These are phyloP conservation scores for Aspergillus floridensis DNA, from an alignment of 2,329 filamentous ascomycete species.

Conservation along the genomic window DNA sequence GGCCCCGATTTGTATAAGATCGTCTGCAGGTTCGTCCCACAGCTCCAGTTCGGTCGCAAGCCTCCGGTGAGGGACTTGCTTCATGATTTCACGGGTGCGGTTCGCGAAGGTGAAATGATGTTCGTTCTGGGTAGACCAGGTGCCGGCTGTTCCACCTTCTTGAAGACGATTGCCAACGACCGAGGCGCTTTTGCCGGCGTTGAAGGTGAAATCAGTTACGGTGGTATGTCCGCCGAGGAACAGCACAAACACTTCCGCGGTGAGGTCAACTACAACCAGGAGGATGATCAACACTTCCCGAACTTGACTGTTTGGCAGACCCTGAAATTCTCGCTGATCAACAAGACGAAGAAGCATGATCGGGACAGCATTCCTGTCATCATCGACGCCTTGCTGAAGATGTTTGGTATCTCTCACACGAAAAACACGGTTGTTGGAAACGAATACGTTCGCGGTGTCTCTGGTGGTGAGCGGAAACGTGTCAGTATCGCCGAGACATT, in stretches of 20 bases:
- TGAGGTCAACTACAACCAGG: conserved; percentile 74
- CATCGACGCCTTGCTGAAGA: conserved; percentile 67
- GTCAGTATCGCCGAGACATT: conserved; percentile 76
- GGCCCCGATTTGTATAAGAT: conserved; percentile 73
- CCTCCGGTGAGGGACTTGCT: conserved; percentile 57
- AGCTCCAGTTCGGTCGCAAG: conserved; percentile 48
- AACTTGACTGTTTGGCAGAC: conserved; percentile 75
- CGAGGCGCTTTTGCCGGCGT: conserved; percentile 64
- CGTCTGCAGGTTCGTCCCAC: conserved; percentile 55
- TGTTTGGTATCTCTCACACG: conserved; percentile 77
- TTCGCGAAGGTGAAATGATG: conserved; percentile 70
- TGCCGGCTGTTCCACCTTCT: conserved; percentile 71
- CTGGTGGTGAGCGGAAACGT: conserved; percentile 76
- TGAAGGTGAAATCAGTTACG: conserved; percentile 68
- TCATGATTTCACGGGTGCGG: conserved; percentile 65
- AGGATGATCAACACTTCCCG: conserved; percentile 74
- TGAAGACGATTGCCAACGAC: conserved; percentile 73
- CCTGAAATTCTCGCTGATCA: conserved; percentile 69
- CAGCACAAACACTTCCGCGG: conserved; percentile 68
- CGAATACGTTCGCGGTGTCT: conserved; percentile 68
- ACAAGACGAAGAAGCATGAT: conserved; percentile 69
- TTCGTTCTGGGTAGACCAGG: conserved; percentile 71
- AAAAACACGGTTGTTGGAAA: conserved; percentile 74
- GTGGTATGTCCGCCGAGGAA: conserved; percentile 66
- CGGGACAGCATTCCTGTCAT: conserved; percentile 65